Evolutionary conservation across 257 asterid species (phyloP).

Genomic region (Solanum rostratum): DNA sequence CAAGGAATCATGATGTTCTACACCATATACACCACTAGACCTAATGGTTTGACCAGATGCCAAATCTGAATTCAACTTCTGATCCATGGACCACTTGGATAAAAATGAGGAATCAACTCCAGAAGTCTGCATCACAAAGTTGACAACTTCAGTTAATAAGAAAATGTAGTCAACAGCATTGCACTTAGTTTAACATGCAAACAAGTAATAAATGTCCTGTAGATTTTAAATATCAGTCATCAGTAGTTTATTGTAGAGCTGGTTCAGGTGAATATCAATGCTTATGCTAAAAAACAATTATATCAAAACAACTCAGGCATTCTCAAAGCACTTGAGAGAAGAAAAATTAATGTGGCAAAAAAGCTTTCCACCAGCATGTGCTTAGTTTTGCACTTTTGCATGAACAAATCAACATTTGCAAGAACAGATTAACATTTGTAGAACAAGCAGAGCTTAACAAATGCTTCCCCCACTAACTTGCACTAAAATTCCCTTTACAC

Average conservation of each 20-base stretch:
- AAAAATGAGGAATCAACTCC: slow-evolving; percentile 22
- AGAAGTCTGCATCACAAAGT: slow-evolving; percentile 34
- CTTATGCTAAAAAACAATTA: not conserved
- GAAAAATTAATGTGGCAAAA: not conserved
- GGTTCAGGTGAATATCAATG: not conserved
- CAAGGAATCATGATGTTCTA: slow-evolving; percentile 20
- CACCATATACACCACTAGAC: slow-evolving; percentile 22
- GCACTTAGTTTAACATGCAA: not conserved
- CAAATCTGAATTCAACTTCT: slow-evolving; percentile 24
- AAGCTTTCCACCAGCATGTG: not conserved
- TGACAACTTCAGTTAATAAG: not conserved
- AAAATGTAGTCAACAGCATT: not conserved
- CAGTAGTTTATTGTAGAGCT: not conserved
- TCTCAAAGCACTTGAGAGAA: not conserved
- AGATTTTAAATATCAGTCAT: not conserved
- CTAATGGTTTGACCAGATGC: slow-evolving; percentile 28
- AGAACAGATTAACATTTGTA: not conserved
- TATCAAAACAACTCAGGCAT: not conserved
- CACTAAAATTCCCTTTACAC: not conserved
- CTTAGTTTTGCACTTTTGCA: not conserved
- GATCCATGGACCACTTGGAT: slow-evolving; percentile 43
- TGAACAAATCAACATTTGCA: not conserved
- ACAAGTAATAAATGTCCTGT: not conserved
- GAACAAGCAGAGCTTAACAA: not conserved
- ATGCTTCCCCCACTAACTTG: not conserved